Evolutionary conservation across 202 grass and related monocot genomes (phyloP).

Genomic region (Elaeis oleifera): DNA sequence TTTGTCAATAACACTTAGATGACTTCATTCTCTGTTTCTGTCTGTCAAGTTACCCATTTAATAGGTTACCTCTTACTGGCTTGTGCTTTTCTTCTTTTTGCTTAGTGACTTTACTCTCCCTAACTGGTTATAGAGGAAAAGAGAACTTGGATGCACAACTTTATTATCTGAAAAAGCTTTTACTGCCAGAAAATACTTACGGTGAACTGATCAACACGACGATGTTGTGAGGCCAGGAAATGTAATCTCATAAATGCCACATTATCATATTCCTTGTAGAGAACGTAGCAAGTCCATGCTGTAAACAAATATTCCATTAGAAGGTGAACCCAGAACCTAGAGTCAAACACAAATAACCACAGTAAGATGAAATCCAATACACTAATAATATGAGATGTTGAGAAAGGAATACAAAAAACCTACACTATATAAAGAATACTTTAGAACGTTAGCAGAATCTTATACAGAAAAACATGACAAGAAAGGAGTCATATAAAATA

Average conservation of each 20-base stretch:
- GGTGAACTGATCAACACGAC: slow-evolving; percentile 88
- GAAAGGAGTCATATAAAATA: too few relatives aligned
- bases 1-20: too few relatives aligned
- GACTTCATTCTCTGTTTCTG: too few relatives aligned
- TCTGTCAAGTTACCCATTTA: too few relatives aligned
- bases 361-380: slow-evolving; percentile 10
- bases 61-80: too few relatives aligned
- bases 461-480: too few relatives aligned
- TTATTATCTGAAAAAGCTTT: too few relatives aligned
- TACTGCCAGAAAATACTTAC: slow-evolving; percentile 34
- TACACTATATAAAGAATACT: not conserved
- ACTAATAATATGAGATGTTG: not conserved
- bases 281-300: slow-evolving; percentile 70
- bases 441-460: too few relatives aligned
- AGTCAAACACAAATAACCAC: slow-evolving; percentile 19
- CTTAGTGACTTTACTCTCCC: too few relatives aligned
- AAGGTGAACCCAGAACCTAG: slow-evolving; percentile 94
- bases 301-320: slow-evolving; percentile 87
- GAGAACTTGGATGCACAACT: too few relatives aligned
- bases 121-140: too few relatives aligned
- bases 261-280: slow-evolving; percentile 88
- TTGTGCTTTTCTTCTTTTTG: too few relatives aligned
- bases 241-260: slow-evolving; percentile 95
- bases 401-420: slow-evolving; percentile 13
- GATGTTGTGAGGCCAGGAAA: slow-evolving; percentile 79